Evolutionary conservation across 2,329 filamentous ascomycete species (phyloP).

Genomic region (Herpotrichia juniperi): DNA sequence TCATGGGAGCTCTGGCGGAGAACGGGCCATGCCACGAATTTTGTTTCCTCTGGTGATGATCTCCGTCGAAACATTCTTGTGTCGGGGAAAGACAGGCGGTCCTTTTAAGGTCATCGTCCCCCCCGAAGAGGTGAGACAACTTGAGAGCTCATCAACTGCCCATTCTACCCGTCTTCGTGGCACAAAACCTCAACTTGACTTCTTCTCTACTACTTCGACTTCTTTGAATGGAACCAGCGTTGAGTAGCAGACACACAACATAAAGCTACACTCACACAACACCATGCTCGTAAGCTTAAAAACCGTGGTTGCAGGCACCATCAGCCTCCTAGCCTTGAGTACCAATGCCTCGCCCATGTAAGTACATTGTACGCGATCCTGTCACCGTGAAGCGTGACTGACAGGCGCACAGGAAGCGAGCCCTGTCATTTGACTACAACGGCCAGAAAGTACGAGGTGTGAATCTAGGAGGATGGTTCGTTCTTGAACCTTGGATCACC

Average conservation of each 20-base stretch:
- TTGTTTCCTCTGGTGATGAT: constrained; percentile 24
- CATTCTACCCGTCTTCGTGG: constrained; percentile 13
- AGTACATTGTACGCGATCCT: constrained; percentile 10
- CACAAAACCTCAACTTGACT: constrained; percentile 7
- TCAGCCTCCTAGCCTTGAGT: constrained; percentile 38
- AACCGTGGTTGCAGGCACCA: constrained; percentile 20
- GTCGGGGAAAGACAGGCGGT: constrained; percentile 9
- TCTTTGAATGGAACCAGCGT: constrained; percentile 18
- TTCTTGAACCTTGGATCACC: constrained; percentile 69
- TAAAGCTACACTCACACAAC: not conserved
- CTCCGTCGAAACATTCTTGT: constrained; percentile 17
- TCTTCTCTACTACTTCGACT: constrained; percentile 1
- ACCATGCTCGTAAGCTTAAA: constrained; percentile 36
- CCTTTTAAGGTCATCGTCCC: constrained; percentile 20
- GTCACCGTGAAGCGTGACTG: constrained; percentile 1
- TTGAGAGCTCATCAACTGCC: constrained; percentile 3
- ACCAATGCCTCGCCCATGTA: constrained; percentile 40
- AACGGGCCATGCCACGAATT: constrained; percentile 6
- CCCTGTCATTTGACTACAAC: constrained; percentile 59
- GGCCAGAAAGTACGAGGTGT: constrained; percentile 65
- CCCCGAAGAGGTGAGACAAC: constrained; percentile 10
- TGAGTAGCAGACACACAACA: constrained; percentile 14
- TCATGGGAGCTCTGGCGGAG: not conserved
- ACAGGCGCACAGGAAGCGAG: constrained; percentile 28
- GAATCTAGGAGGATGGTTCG: constrained; percentile 70